phyloP scores from a whole-genome alignment of 2,329 filamentous ascomycete genomes.

The Paraconiothyrium brasiliense region DNA sequence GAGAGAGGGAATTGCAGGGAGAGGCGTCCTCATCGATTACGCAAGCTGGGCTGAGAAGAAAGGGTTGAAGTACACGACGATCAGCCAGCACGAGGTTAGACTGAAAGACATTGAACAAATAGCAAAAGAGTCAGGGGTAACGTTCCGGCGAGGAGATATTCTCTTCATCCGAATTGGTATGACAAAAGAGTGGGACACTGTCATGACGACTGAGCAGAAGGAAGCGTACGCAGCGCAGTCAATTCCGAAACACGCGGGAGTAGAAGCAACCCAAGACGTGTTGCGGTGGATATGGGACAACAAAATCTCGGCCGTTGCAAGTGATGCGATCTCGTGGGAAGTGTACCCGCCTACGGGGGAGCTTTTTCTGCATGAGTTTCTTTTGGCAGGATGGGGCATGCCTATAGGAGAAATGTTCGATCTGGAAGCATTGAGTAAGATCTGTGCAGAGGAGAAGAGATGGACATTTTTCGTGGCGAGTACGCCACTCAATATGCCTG shows the following conservation, averaged over 20 bases:
- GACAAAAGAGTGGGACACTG: too few species aligned
- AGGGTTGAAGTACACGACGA: too few species aligned
- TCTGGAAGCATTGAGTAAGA: constrained; percentile 56
- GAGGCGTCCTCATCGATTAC: too few species aligned
- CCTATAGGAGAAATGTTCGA: constrained; percentile 48
- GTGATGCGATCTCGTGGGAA: constrained; percentile 50
- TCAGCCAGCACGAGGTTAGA: too few species aligned
- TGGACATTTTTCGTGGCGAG: constrained; percentile 58
- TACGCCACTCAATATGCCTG: constrained; percentile 55
- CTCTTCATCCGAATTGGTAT: too few species aligned
- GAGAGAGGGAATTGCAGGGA: too few species aligned
- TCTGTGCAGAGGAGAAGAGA: constrained; percentile 48
- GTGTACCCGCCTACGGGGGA: constrained; percentile 39
- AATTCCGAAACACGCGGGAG: constrained; percentile 42
- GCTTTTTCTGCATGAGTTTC: constrained; percentile 26
- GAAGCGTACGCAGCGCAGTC: constrained; percentile 17
- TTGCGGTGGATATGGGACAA: constrained; percentile 46
- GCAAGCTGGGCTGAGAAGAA: too few species aligned
- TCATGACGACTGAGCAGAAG: too few species aligned
- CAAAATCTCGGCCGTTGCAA: constrained; percentile 41
- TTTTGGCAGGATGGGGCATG: constrained; percentile 60
- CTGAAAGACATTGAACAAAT: too few species aligned
- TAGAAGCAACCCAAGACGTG: constrained; percentile 32
- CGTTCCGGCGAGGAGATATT: too few species aligned
- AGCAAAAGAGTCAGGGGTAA: too few species aligned